Base-by-base conservation (phyloP, 78 protist genomes). In the Dictyostelium capitatum region DNA sequence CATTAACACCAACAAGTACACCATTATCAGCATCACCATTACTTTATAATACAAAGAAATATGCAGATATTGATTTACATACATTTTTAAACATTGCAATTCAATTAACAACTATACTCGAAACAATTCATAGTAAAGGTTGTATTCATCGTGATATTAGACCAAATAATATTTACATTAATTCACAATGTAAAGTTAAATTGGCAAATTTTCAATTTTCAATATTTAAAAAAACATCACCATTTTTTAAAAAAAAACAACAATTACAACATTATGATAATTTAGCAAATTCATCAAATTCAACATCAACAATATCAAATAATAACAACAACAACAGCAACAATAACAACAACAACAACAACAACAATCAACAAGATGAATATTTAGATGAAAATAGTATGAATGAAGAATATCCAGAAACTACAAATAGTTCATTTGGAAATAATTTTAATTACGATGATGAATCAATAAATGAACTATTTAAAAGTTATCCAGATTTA, bases 121-220 rank as follows among this genome's bases (percentile, higher is more conserved):
- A 83, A 56, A 78, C 51, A 41, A 83, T 83, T 20, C 91, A 83
- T 72, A 57, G 73, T 14, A 50, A 78, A 43, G 91, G 91, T 6
- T 83, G 91, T 73, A 83, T 83, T 15, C 91, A 83, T 53, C 15
- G 91, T n/a, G 91, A 83, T 41, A 72, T 83, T 46, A 25, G 91
- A 41, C 91, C 91, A n/a, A 28, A 79, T 28, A 83, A 83, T 73
- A 73, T 83, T 4, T 83, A 83, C 43, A 41, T 72, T 10, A 64
- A 82, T 20, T 41, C 82, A 8, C 46, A 70, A 28, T 32, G 59
- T 43, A 69, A 19, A 19, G 81, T 83, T n/a, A 19, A 59, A 14
- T 54, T 83, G 67, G 91, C 91, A 6, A 83, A 83, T 54, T 83
- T 83, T 73, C 91, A 83, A 43, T 83, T 50, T 43, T 83, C 91